A percentile compares a stretch with the other conserved stretches of the same genome.
Evolutionary conservation across 1,284 basidiomycete genomes (phyloP).

Genomic region (Ganoderma multipileum): DNA sequence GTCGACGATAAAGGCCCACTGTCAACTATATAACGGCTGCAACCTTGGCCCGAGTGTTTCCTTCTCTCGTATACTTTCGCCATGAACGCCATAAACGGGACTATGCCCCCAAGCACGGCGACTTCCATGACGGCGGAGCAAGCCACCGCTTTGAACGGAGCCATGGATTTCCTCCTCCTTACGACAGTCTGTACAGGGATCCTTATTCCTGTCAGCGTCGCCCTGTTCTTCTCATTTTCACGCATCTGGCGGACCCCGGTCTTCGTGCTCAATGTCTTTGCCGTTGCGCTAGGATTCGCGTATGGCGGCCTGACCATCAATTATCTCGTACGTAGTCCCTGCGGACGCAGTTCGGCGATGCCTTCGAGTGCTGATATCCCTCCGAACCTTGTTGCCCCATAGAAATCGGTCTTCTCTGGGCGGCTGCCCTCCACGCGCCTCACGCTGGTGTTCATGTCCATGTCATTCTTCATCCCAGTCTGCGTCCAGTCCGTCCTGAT

Average conservation of each 20-base stretch:
- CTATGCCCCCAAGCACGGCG: no score
- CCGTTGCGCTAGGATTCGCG: slow-evolving; percentile 28
- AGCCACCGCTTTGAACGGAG: neutral
- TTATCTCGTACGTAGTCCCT: neutral
- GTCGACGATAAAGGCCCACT: no score
- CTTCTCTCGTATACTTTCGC: no score
- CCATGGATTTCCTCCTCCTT: neutral
- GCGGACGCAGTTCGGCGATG: neutral
- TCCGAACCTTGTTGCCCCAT: neutral
- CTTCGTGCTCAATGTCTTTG: slow-evolving; percentile 35
- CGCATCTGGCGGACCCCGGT: slow-evolving; percentile 30
- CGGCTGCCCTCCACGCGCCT: neutral
- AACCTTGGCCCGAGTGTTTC: no score
- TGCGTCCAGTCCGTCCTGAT: slow-evolving; percentile 34
- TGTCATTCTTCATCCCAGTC: slow-evolving; percentile 14
- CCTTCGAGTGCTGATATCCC: neutral
- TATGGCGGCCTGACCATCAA: slow-evolving; percentile 15
- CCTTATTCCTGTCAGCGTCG: neutral
- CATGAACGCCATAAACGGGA: no score
- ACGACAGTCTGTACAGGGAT: neutral
- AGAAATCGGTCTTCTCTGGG: neutral
- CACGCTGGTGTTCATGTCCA: slow-evolving; percentile 5
- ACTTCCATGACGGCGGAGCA: neutral
- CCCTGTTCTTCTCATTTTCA: neutral
- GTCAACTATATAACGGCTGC: no score